Percentiles rank a stretch among this genome's conserved stretches.
Conservation (phyloP, 768 basidiomycete species). For the Sutorius australiensis region DNA sequence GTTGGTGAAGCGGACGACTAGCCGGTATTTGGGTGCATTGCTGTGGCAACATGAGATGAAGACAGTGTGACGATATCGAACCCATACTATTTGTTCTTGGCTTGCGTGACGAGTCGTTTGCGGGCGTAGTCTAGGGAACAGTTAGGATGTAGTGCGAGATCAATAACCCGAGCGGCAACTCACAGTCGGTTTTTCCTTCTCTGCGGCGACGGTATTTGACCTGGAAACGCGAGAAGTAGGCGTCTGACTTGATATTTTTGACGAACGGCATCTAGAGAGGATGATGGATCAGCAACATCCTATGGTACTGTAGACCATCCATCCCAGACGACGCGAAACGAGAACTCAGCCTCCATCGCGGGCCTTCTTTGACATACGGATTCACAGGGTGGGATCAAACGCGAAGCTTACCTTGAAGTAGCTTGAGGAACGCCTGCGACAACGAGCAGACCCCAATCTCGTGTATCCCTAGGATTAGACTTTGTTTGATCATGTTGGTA, state of each 20-base stretch:
- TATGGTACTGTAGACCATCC: slow-evolving; percentile 26
- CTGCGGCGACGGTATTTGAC: slow-evolving; percentile 97
- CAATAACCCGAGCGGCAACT: slow-evolving; percentile 24
- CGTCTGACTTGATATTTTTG: slow-evolving; percentile 93
- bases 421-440: slow-evolving; percentile 30
- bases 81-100: slow-evolving; percentile 97
- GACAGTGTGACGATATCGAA: not conserved
- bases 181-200: slow-evolving; percentile 99
- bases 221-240: slow-evolving; percentile 98
- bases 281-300: slow-evolving; percentile 31
- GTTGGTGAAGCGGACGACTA: slow-evolving; percentile 99
- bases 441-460: slow-evolving; percentile 16
- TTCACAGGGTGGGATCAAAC: not conserved
- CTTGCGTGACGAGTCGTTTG: slow-evolving; percentile 94
- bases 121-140: slow-evolving; percentile 84
- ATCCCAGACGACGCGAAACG: slow-evolving; percentile 15
- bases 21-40: slow-evolving; percentile 96
- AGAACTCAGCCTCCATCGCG: not conserved
- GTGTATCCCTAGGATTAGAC: slow-evolving; percentile 10
- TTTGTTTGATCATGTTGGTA: slow-evolving; percentile 32
- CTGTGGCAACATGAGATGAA: slow-evolving; percentile 34
- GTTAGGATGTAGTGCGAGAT: slow-evolving; percentile 6
- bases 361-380: not conserved
- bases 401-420: slow-evolving; percentile 39
- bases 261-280: slow-evolving; percentile 83